phyloP scores from a whole-genome alignment of 768 basidiomycete genomes.

The Amanita brunnescens region DNA sequence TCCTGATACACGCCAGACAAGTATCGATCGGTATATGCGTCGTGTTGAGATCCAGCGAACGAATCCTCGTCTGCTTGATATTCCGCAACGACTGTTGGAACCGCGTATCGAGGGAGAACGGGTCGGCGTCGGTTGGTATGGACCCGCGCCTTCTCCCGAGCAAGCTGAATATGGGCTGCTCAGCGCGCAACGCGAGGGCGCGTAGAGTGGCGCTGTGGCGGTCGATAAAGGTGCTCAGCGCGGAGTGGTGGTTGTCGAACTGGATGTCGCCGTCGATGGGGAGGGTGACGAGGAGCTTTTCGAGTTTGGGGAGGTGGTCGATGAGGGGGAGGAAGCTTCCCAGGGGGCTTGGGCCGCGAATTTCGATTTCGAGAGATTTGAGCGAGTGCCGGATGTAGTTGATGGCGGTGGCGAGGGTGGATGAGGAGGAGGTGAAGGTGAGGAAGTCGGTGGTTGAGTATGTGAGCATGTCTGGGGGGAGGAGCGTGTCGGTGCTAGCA shows the following conservation, averaged over 20 bases:
- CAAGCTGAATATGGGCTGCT: slow-evolving; percentile 29
- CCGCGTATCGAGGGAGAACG: slow-evolving; percentile 28
- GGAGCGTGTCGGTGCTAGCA: no score
- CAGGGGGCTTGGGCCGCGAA: slow-evolving; percentile 38
- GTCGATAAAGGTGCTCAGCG: slow-evolving; percentile 27
- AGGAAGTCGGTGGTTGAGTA: slow-evolving; percentile 18
- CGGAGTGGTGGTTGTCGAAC: slow-evolving; percentile 29
- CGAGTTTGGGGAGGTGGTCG: slow-evolving; percentile 22
- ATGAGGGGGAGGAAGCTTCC: slow-evolving; percentile 31
- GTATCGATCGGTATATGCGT: slow-evolving; percentile 28
- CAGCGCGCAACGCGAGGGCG: slow-evolving; percentile 32
- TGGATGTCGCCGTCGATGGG: slow-evolving; percentile 29
- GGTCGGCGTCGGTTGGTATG: slow-evolving; percentile 1
- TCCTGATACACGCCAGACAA: slow-evolving; percentile 23
- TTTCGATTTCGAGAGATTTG: slow-evolving; percentile 29
- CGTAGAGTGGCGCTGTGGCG: slow-evolving; percentile 26
- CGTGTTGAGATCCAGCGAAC: slow-evolving; percentile 26
- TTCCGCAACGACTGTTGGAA: slow-evolving; percentile 22
- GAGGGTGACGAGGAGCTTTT: slow-evolving; percentile 30
- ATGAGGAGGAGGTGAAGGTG: not conserved
- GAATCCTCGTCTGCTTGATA: slow-evolving; percentile 20
- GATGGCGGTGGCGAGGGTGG: slow-evolving; percentile 27
- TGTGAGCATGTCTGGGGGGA: slow-evolving; percentile 18
- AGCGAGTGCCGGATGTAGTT: slow-evolving; percentile 26
- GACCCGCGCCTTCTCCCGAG: not conserved